phyloP scores from a whole-genome alignment of 2,329 filamentous ascomycete genomes.

The Xylariaceae sp. region DNA sequence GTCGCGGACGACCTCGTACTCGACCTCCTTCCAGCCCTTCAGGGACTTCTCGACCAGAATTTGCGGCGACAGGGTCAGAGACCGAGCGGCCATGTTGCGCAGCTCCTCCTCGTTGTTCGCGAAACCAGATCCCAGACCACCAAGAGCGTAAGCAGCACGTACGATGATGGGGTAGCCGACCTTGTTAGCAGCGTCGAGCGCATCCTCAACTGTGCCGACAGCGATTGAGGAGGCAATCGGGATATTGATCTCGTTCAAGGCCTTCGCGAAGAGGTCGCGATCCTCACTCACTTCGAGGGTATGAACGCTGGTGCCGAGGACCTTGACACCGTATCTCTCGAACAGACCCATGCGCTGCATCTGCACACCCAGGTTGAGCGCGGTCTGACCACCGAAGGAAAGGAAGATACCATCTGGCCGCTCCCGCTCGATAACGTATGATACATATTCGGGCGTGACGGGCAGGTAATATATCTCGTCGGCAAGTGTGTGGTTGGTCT shows the following conservation, averaged over 20 bases:
- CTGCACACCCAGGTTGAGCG: conserved; percentile 91
- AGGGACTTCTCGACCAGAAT: conserved; percentile 97
- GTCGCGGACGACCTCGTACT: conserved; percentile 97
- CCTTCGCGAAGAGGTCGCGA: conserved; percentile 91
- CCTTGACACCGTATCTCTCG: conserved; percentile 90
- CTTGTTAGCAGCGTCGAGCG: conserved; percentile 75
- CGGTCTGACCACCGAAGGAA: conserved; percentile 95
- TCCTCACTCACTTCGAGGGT: conserved; percentile 94
- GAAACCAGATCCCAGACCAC: conserved; percentile 93
- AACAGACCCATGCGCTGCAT: conserved; percentile 96
- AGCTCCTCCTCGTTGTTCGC: conserved; percentile 92
- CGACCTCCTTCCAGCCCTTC: conserved; percentile 99
- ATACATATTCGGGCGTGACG: conserved; percentile 95
- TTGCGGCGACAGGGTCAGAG: conserved; percentile 87
- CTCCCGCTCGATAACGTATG: conserved; percentile 95
- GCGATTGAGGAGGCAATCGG: conserved; percentile 96
- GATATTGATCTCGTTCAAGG: conserved; percentile 94
- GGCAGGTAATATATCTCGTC: conserved; percentile 98
- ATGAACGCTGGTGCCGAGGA: conserved; percentile 89
- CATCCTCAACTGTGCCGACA: conserved; percentile 85
- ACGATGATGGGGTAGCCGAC: conserved; percentile 98
- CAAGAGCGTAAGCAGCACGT: conserved; percentile 91
- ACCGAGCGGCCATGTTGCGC: conserved; percentile 85
- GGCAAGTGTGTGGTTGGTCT: conserved; percentile 91
- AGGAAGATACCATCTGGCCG: conserved; percentile 95